Evolutionary conservation across 768 basidiomycete species (phyloP), one percentile per base, ranked within the genome.

Genomic region (Lyophyllum semitale): DNA sequence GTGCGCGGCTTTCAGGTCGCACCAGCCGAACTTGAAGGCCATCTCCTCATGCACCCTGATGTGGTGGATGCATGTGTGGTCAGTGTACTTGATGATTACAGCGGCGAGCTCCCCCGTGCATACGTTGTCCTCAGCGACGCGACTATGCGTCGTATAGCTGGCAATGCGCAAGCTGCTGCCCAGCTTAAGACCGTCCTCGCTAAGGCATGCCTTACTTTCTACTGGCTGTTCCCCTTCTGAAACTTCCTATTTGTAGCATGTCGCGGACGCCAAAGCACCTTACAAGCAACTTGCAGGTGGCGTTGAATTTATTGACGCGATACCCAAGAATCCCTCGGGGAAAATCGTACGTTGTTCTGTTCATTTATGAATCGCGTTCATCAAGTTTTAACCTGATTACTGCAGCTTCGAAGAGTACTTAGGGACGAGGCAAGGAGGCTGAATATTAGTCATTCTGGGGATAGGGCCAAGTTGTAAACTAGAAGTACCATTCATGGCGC

Each of bases 261-360:
- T 88, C 25, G 73, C 81, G 7, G 83, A 84, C 55, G 69, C 72
- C 20, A 88, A 87, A 62, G 74, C 78, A 5, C 69, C 72, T 40
- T 88, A 88, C 66, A 89, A 89, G 67, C 77, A 75, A 59, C 66
- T 89, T 1, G 71, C 77, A 4, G 86, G 84, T 7, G 87, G 86
- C 8, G 75, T 89, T 4, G 81, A 84, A 58, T 83, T 88, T 54
- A 75, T 86, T 23, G 80, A 86, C 41, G 69, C 65, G 1, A 80
- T 89, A 37, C 88, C 87, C 2, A 88, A 85, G 75, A 88, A 85
- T 60, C 84, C 87, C 2, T 85, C 84, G 20, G 87, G 88, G n/a
- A 87, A 87, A 66, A 76, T 86, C 43, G 76, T 85, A 29, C 67
- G 82, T 13, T 48, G 17, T 26, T 53, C 23, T 41, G 22, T 38